A percentile compares a stretch with the other conserved stretches of the same genome.
Evolutionary conservation across 345 rosid species (phyloP).

Genomic region (Salix suchowensis): DNA sequence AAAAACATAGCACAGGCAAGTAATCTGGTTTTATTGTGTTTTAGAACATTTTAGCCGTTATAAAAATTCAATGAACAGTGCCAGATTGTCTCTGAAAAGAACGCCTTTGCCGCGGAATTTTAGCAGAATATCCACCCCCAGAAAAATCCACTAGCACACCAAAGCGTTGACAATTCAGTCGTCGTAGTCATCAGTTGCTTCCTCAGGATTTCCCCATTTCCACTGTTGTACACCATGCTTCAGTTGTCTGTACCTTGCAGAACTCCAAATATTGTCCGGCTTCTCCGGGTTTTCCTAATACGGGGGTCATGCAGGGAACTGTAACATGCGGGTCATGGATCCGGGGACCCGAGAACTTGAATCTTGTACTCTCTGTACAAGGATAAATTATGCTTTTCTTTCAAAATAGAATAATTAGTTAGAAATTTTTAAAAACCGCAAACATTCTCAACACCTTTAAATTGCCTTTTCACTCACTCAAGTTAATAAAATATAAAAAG

Average conservation of each 20-base stretch:
- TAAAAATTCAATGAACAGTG: not conserved
- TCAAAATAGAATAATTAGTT: too few species aligned
- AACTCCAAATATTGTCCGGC: not conserved
- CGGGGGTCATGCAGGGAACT: too few species aligned
- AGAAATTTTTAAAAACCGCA: too few species aligned
- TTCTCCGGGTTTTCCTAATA: too few species aligned
- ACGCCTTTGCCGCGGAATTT: not conserved
- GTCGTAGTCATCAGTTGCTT: not conserved
- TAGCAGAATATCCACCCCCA: not conserved
- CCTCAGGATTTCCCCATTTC: not conserved
- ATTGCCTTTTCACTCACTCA: too few species aligned
- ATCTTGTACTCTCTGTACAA: constrained; percentile 23
- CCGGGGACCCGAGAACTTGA: constrained; percentile 71
- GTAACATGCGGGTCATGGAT: constrained; percentile 91
- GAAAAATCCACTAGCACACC: not conserved
- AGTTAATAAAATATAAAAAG: too few species aligned
- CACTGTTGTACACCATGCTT: not conserved
- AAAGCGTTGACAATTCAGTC: not conserved
- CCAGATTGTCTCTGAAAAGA: not conserved
- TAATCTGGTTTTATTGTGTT: too few species aligned
- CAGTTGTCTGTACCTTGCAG: not conserved
- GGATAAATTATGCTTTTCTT: too few species aligned
- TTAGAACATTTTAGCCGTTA: not conserved
- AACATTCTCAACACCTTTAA: too few species aligned
- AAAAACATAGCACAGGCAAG: too few species aligned